Percentiles rank a stretch among this genome's conserved stretches.
Conservation (phyloP, 495 filamentous ascomycete species). For the Cryomyces minteri region DNA sequence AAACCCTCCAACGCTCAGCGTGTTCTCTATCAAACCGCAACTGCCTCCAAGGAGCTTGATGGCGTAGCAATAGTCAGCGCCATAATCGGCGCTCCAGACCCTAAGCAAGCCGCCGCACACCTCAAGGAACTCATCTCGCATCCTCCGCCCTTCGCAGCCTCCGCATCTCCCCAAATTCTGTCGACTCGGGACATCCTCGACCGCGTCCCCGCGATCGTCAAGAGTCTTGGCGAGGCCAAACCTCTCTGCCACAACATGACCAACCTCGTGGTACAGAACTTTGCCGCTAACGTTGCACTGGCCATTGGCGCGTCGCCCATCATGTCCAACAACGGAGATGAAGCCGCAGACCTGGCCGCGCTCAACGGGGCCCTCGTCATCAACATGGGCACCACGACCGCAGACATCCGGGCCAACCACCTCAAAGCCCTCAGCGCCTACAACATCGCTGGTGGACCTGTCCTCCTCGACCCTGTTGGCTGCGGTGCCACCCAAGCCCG, state of each 20-base stretch:
- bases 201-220: constrained; percentile 36
- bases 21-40: constrained; percentile 46
- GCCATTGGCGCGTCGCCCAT: constrained; percentile 70
- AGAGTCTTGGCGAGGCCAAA: constrained; percentile 34
- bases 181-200: constrained; percentile 22
- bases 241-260: constrained; percentile 95
- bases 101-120: constrained; percentile 36
- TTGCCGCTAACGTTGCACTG: constrained; percentile 78
- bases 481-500: constrained; percentile 67
- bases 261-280: constrained; percentile 81
- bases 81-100: constrained; percentile 55
- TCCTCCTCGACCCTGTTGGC: constrained; percentile 84
- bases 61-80: constrained; percentile 84
- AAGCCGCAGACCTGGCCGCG: constrained; percentile 58
- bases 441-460: constrained; percentile 52
- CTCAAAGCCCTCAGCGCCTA: constrained; percentile 51
- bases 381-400: constrained; percentile 85
- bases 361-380: constrained; percentile 57
- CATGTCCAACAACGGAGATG: constrained; percentile 75
- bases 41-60: constrained; percentile 35
- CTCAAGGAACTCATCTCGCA: constrained; percentile 31
- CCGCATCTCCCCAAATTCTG: constrained; percentile 1
- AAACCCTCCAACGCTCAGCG: constrained; percentile 59
- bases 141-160: constrained; percentile 28
- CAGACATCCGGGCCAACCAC: constrained; percentile 51